These are phyloP conservation scores for Scheffersomyces cryptocercus DNA, from an alignment of 1,139 yeast species.

Conservation along the genomic window DNA sequence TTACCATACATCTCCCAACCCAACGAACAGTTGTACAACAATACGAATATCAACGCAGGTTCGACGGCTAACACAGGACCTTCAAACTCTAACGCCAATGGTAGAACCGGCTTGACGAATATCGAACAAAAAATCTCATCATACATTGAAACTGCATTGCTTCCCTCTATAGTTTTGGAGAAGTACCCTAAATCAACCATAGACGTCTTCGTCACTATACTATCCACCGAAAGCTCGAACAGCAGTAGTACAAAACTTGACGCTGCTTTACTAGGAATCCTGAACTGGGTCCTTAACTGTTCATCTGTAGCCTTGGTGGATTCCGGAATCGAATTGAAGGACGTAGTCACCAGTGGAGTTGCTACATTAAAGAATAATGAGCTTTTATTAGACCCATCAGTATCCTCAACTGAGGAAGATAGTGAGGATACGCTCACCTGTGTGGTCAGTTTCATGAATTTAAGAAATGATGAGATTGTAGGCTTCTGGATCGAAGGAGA, in stretches of 20 bases:
- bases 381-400: conserved; percentile 20
- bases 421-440: conserved; percentile 30
- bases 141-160: conserved; percentile 58
- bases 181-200: conserved; percentile 90
- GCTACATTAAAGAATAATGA: conserved; percentile 24
- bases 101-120: conserved; percentile 40
- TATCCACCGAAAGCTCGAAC: conserved; percentile 40
- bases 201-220: conserved; percentile 71
- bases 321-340: conserved; percentile 77
- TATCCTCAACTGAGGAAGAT: conserved; percentile 12
- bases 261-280: conserved; percentile 38
- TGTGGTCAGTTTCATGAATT: conserved; percentile 54
- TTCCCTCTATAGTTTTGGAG: conserved; percentile 63
- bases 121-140: conserved; percentile 55
- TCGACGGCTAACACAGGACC: conserved; percentile 7
- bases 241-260: conserved; percentile 25
- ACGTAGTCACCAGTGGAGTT: conserved; percentile 74
- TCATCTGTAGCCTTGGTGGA: conserved; percentile 77
- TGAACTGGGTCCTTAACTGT: conserved; percentile 54
- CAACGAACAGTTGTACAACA: conserved; percentile 27
- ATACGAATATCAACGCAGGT: conserved; percentile 9
- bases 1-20: conserved; percentile 52
- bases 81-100: conserved; percentile 30
- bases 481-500: conserved; percentile 58
- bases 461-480: conserved; percentile 52